phyloP scores from a whole-genome alignment of 805 yeast genomes.

The Sugiyamaella mastotermitis region DNA sequence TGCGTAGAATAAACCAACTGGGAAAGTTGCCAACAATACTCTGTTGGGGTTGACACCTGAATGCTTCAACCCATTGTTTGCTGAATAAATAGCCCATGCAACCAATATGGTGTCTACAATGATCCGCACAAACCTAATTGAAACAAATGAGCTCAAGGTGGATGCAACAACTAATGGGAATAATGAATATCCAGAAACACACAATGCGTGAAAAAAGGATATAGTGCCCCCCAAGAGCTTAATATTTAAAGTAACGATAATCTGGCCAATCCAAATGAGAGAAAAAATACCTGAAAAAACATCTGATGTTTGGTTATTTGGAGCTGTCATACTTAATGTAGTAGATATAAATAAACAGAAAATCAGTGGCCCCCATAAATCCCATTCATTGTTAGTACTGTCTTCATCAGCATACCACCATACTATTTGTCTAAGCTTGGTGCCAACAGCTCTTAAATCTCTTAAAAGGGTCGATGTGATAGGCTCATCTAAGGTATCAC shows the following conservation, averaged over 20 bases:
- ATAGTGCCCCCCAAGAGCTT: conserved; percentile 57
- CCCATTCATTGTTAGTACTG: conserved; percentile 28
- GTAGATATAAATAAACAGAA: conserved; percentile 54
- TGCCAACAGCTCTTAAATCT: conserved; percentile 40
- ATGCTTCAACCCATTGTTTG: conserved; percentile 50
- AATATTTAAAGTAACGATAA: conserved; percentile 56
- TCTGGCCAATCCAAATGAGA: conserved; percentile 56
- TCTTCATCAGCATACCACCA: conserved; percentile 32
- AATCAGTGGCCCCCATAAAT: conserved; percentile 60
- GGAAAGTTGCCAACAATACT: conserved; percentile 56
- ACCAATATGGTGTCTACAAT: conserved; percentile 41
- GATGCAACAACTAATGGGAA: conserved; percentile 60
- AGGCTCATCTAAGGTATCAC: conserved; percentile 70
- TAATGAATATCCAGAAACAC: conserved; percentile 64
- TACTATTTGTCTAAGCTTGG: conserved; percentile 37
- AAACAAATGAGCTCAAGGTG: conserved; percentile 41
- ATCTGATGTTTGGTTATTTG: conserved; percentile 39
- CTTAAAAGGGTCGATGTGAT: conserved; percentile 49
- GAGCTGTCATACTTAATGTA: conserved; percentile 39
- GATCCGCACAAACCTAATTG: conserved; percentile 44
- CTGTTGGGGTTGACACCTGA: conserved; percentile 62
- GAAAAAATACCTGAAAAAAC: conserved; percentile 63
- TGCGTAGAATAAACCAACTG: conserved; percentile 57
- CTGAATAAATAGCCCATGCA: conserved; percentile 61
- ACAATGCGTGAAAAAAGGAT: conserved; percentile 60